Conservation (phyloP, 23 red algal species). For the Gracilaria caudata region DNA sequence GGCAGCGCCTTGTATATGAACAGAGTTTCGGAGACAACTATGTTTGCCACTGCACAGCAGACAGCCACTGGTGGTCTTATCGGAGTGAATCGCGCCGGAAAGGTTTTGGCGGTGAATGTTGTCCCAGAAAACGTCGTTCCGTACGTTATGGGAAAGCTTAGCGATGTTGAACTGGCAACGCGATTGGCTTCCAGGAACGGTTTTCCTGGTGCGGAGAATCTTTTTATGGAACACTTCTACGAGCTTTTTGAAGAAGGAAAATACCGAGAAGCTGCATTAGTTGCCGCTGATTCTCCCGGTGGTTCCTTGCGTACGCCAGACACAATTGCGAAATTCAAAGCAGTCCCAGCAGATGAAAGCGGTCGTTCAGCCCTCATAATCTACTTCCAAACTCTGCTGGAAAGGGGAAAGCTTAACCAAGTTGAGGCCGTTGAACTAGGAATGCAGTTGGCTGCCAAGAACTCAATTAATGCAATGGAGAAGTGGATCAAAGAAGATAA, state of each 20-base stretch:
- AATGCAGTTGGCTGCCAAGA: conserved; percentile 73
- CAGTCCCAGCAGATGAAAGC: conserved; percentile 80
- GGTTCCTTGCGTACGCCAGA: conserved; percentile 88
- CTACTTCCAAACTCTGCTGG: conserved; percentile 97
- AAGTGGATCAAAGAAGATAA: conserved; percentile 98
- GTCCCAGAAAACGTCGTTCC: conserved; percentile 76
- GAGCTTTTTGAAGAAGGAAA: conserved; percentile 90
- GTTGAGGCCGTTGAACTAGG: conserved; percentile 92
- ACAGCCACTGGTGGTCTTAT: conserved; percentile 82
- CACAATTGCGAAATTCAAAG: conserved; percentile 91
- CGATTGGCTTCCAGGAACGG: conserved; percentile 89
- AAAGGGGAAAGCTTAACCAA: conserved; percentile 89
- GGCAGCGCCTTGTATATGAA: conserved; percentile 95
- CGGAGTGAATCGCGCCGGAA: conserved; percentile 88
- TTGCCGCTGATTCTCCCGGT: conserved; percentile 95
- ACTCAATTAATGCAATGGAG: conserved; percentile 80
- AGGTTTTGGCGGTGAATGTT: conserved; percentile 79
- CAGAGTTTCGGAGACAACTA: conserved; percentile 88
- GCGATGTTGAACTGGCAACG: conserved; percentile 92
- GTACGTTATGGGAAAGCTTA: conserved; percentile 88
- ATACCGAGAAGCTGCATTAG: conserved; percentile 91
- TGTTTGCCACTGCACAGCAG: conserved; percentile 81
- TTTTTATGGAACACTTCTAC: conserved; percentile 92
- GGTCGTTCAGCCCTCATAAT: conserved; percentile 78
- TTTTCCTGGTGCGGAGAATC: conserved; percentile 91